Conservation (phyloP, 1,284 basidiomycete species). For the Apiotrichum porosum region DNA sequence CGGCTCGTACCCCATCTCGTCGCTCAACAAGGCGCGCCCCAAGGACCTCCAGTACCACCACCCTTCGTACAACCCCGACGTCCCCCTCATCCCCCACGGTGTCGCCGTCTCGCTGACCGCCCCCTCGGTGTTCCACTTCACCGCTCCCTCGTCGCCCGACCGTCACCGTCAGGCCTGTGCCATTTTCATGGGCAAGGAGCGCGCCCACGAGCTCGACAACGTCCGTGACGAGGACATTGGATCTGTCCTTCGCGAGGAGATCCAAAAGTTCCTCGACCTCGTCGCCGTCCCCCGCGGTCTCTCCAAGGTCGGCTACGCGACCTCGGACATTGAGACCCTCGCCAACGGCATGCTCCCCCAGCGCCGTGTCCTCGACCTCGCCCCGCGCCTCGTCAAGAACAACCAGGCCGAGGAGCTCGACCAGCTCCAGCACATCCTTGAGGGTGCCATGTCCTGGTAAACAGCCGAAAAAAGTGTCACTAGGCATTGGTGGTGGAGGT, state of each 20-base stretch:
- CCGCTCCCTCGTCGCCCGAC: constrained; percentile 81
- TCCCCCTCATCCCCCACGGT: constrained; percentile 90
- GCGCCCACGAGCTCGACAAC: constrained; percentile 64
- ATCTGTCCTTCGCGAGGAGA: constrained; percentile 75
- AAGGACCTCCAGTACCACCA: constrained; percentile 69
- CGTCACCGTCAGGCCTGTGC: constrained; percentile 84
- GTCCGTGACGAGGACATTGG: constrained; percentile 81
- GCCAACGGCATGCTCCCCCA: constrained; percentile 46
- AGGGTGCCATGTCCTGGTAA: constrained; percentile 41
- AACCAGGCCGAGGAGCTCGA: constrained; percentile 71
- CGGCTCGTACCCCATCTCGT: constrained; percentile 61
- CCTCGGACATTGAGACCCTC: constrained; percentile 37
- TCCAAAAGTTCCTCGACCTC: constrained; percentile 81
- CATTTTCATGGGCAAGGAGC: constrained; percentile 67
- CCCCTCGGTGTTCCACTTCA: constrained; percentile 88
- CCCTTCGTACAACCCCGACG: constrained; percentile 71
- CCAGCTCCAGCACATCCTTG: constrained; percentile 68
- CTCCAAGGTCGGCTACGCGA: constrained; percentile 73
- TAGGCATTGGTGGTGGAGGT: not conserved
- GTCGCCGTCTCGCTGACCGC: constrained; percentile 82
- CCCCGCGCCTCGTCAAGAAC: constrained; percentile 53
- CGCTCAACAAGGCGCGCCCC: constrained; percentile 87
- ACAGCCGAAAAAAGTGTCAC: no score
- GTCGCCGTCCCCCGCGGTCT: constrained; percentile 83
- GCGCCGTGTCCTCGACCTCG: constrained; percentile 44